Evolutionary conservation across 257 asterid genomes (phyloP).

Genomic region (Linaria vulgaris): DNA sequence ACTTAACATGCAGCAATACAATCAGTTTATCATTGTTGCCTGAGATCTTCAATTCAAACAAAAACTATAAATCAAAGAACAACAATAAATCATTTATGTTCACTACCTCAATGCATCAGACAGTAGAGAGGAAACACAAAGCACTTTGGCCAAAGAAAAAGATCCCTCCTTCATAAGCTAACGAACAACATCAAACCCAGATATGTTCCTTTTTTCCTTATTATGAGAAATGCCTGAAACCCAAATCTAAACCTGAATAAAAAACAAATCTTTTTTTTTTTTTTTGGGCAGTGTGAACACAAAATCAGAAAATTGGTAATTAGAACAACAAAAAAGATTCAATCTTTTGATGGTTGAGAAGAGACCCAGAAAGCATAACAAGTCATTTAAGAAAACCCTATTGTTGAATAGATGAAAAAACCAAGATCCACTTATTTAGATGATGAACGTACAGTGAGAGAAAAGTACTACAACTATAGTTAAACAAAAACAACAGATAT

Average conservation of each 20-base stretch:
- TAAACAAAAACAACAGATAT: too few relatives aligned
- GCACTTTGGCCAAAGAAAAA: constrained; percentile 31
- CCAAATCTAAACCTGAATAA: not conserved
- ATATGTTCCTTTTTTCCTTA: not conserved
- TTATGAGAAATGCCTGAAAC: constrained; percentile 9
- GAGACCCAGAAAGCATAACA: constrained; percentile 2
- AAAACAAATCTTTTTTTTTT: not conserved
- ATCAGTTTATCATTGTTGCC: constrained; percentile 2
- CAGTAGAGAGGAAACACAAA: constrained; percentile 25
- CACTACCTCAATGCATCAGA: constrained; percentile 39
- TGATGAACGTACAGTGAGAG: not conserved
- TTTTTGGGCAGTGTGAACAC: not conserved
- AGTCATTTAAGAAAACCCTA: constrained; percentile 30
- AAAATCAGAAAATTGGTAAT: constrained; percentile 16
- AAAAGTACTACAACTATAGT: not conserved
- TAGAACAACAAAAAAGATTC: constrained; percentile 14
- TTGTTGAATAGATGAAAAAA: constrained; percentile 25
- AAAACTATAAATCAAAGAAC: not conserved
- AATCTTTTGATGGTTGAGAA: not conserved
- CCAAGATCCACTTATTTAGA: constrained; percentile 33
- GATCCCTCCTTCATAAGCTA: constrained; percentile 36
- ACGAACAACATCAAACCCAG: constrained; percentile 17
- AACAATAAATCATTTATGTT: constrained; percentile 6
- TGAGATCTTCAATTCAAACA: constrained; percentile 14
- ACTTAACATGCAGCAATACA: not conserved